These are phyloP conservation scores for Beta macrorhiza DNA, from an alignment of 179 eudicot species.

Conservation along the genomic window DNA sequence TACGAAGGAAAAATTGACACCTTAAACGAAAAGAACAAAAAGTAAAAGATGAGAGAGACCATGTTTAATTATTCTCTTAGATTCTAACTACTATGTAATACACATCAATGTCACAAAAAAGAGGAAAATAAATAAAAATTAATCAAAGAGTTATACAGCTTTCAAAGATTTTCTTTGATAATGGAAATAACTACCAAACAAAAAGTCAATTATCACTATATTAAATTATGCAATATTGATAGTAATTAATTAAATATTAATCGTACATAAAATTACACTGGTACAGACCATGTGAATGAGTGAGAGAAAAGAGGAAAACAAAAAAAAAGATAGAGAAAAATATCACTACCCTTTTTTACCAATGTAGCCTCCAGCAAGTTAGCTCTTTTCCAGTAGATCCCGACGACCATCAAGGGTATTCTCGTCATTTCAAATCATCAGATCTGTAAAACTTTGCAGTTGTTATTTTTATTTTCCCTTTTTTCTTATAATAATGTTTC, in stretches of 20 bases:
- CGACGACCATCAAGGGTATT: slow-evolving; percentile 22
- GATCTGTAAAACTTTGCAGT: slow-evolving; percentile 28
- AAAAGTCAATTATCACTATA: background rate
- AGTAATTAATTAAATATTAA: slow-evolving; percentile 3
- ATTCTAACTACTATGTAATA: background rate
- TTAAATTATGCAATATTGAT: background rate
- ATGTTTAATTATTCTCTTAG: slow-evolving; percentile 1
- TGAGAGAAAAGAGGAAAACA: background rate
- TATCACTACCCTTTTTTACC: slow-evolving; percentile 19
- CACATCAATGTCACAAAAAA: background rate
- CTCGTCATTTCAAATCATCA: slow-evolving; percentile 15
- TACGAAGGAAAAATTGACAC: background rate
- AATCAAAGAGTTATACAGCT: slow-evolving; percentile 17
- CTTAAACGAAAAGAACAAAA: background rate
- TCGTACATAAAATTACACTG: slow-evolving; percentile 34
- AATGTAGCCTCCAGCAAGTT: background rate
- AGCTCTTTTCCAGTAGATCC: slow-evolving; percentile 24
- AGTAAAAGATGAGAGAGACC: background rate
- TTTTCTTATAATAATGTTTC: background rate
- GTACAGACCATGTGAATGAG: slow-evolving; percentile 30
- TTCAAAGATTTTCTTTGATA: background rate
- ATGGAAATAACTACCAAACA: slow-evolving; percentile 3
- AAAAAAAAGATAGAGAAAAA: background rate
- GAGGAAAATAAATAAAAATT: background rate
- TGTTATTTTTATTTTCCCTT: background rate